phyloP scores from a whole-genome alignment of 371 early-diverging fungal species.

The Nosema muscidifuracis region DNA sequence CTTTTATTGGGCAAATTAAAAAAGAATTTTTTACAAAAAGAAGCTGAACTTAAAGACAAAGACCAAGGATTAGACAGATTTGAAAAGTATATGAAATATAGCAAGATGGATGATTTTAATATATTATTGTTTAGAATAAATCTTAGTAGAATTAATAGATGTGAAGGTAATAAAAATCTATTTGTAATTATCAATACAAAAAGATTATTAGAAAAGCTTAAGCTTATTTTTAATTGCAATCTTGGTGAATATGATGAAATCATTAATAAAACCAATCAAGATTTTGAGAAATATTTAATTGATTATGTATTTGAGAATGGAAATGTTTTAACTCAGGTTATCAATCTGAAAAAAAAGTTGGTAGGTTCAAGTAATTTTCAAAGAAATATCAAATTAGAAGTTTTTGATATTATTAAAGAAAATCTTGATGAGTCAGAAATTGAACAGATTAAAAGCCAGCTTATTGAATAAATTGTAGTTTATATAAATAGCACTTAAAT shows the following conservation, averaged over 20 bases:
- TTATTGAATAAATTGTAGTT: too few species aligned
- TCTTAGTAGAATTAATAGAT: constrained; percentile 4
- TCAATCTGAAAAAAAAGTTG: not conserved
- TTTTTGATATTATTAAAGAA: constrained; percentile 18
- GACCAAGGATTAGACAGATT: constrained; percentile 39
- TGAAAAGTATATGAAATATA: constrained; percentile 39
- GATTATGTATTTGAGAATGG: constrained; percentile 23
- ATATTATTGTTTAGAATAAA: constrained; percentile 17
- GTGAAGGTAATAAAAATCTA: constrained; percentile 16
- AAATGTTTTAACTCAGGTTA: not conserved
- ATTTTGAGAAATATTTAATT: constrained; percentile 16
- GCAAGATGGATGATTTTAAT: constrained; percentile 39
- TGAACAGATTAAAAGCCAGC: not conserved
- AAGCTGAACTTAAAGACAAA: constrained; percentile 22
- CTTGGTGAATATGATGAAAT: not conserved
- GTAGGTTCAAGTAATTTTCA: not conserved
- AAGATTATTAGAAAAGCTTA: not conserved
- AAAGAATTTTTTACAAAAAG: constrained; percentile 39
- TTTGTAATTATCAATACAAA: constrained; percentile 13
- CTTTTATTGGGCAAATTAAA: constrained; percentile 29
- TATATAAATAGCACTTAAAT: too few species aligned
- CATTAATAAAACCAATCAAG: not conserved
- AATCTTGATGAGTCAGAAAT: not conserved
- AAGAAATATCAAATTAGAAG: constrained; percentile 3
- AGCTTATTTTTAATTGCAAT: not conserved